Percentiles rank a stretch among this genome's conserved stretches.
Conservation (phyloP, 352 stramenopile species). For the Pythium periplocum region DNA sequence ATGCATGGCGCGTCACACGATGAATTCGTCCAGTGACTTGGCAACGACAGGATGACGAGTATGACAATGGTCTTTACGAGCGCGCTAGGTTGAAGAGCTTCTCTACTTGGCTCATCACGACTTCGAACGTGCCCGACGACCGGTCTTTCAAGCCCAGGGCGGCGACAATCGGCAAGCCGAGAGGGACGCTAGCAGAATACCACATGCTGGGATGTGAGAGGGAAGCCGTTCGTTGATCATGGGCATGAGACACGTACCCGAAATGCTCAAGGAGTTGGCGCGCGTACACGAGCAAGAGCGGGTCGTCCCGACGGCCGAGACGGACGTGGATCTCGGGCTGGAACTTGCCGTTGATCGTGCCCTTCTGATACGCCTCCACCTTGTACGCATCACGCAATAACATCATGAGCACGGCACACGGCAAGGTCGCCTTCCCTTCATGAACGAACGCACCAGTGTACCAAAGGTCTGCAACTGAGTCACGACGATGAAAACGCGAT, state of each 20-base stretch:
- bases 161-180: conserved; percentile 61
- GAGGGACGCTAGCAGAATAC: conserved; percentile 34
- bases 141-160: conserved; percentile 77
- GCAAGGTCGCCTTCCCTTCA: no score
- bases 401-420: no score
- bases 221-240: not conserved
- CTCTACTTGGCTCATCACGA: conserved; percentile 63
- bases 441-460: conserved; percentile 41
- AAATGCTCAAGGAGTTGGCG: conserved; percentile 84
- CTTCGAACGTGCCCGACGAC: conserved; percentile 64
- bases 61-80: conserved; percentile 1
- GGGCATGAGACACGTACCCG: conserved; percentile 31
- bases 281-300: conserved; percentile 76
- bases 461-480: conserved; percentile 80
- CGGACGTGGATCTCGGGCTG: conserved; percentile 74
- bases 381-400: conserved; percentile 7
- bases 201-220: not conserved
- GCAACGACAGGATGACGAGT: no score
- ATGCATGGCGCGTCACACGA: no score
- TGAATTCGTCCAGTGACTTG: no score
- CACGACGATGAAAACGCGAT: conserved; percentile 80
- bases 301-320: conserved; percentile 72
- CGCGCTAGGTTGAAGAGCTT: conserved; percentile 28
- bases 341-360: conserved; percentile 73
- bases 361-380: conserved; percentile 70